A percentile compares a stretch with the other conserved stretches of the same genome.
phyloP scores from a whole-genome alignment of 441 rosid species.

The Brassica hybrid region DNA sequence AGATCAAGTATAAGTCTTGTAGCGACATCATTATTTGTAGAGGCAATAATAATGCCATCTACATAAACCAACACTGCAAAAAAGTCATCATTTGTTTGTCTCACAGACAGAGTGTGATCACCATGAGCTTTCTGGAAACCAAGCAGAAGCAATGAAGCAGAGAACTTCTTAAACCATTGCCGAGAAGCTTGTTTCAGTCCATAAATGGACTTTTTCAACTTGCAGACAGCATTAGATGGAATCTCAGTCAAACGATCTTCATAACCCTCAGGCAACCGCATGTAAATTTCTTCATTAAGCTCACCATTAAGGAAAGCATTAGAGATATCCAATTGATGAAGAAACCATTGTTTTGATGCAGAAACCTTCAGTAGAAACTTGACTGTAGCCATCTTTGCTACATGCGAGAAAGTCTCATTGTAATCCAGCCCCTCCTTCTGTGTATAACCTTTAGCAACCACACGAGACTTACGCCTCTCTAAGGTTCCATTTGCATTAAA shows the following conservation, averaged over 20 bases:
- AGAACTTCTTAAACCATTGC: background rate
- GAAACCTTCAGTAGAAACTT: background rate
- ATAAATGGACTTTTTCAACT: no score
- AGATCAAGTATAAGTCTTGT: no score
- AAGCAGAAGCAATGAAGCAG: background rate
- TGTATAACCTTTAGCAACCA: background rate
- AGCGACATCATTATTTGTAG: background rate
- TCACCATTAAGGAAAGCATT: background rate
- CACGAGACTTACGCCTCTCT: background rate
- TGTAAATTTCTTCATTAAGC: background rate
- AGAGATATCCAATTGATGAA: background rate
- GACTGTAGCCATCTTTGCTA: background rate
- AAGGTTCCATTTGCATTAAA: background rate
- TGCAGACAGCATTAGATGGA: background rate
- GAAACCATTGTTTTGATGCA: background rate
- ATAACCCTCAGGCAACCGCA: background rate
- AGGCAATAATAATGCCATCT: background rate
- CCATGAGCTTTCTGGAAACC: background rate
- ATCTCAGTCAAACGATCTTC: background rate
- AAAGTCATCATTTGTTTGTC: background rate
- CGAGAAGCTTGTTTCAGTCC: background rate
- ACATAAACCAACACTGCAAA: background rate
- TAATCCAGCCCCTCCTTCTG: background rate
- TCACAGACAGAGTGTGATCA: background rate
- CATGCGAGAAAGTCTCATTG: background rate